A percentile compares a stretch with the other conserved stretches of the same genome.
phyloP scores from a whole-genome alignment of 1,284 basidiomycete species.

The Schizopora paradoxa region DNA sequence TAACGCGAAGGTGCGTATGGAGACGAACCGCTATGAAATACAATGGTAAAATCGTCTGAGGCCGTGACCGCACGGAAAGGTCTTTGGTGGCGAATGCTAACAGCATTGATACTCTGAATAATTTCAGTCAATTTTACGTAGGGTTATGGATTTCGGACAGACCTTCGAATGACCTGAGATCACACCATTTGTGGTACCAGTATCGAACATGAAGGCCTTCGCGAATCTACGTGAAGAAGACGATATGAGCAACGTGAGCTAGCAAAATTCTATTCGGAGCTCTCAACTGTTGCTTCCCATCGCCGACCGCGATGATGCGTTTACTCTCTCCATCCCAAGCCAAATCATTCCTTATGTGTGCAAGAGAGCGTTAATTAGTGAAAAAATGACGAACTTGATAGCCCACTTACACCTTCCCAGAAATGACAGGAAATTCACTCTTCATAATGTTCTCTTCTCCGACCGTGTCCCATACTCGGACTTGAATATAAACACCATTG shows the following conservation, averaged over 20 bases:
- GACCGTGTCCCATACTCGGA: conserved; percentile 91
- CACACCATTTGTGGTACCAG: conserved; percentile 88
- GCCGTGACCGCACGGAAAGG: conserved; percentile 90
- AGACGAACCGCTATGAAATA: conserved; percentile 69
- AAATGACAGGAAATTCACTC: conserved; percentile 78
- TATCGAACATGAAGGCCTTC: conserved; percentile 83
- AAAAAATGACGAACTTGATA: not conserved
- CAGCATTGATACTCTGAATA: conserved; percentile 70
- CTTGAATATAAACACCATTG: conserved; percentile 31
- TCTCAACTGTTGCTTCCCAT: conserved; percentile 83
- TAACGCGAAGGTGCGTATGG: conserved; percentile 12
- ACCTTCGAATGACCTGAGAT: conserved; percentile 92
- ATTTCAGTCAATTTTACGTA: not conserved
- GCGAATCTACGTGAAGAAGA: conserved; percentile 59
- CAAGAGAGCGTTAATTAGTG: not conserved
- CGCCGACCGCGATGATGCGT: conserved; percentile 93
- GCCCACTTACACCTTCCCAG: conserved; percentile 71
- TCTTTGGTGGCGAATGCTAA: conserved; percentile 84
- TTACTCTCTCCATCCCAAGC: conserved; percentile 97
- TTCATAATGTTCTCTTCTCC: conserved; percentile 86
- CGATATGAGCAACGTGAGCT: not conserved
- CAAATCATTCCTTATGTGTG: conserved; percentile 73
- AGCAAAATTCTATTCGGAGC: conserved; percentile 6
- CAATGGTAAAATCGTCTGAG: conserved; percentile 78
- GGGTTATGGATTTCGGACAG: conserved; percentile 2